Evolutionary conservation across 179 eudicot genomes (phyloP).

Genomic region (Silene vulgaris): DNA sequence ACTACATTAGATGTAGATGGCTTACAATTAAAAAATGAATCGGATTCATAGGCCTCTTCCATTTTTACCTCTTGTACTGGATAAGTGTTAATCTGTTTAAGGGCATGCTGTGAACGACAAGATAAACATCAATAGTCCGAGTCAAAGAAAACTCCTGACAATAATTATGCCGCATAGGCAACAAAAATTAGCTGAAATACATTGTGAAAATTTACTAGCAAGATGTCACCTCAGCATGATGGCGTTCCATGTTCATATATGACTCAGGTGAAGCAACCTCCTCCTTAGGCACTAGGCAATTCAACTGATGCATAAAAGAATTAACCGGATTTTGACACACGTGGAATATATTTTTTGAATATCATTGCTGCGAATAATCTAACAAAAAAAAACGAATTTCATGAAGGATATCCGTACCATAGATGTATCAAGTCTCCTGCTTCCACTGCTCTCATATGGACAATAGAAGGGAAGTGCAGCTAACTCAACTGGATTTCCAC

Average conservation of each 20-base stretch:
- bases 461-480: constrained; percentile 13
- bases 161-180: background rate
- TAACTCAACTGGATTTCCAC: background rate
- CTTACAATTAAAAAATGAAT: constrained; percentile 2
- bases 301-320: constrained; percentile 9
- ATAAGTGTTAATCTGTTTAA: constrained; percentile 10
- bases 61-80: constrained; percentile 10
- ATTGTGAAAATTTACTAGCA: background rate
- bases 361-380: no score
- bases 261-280: constrained; percentile 13
- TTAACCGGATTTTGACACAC: background rate
- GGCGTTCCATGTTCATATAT: constrained; percentile 18
- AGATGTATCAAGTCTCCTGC: background rate
- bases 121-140: background rate
- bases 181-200: background rate
- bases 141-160: background rate
- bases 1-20: constrained; percentile 7
- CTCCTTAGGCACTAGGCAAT: constrained; percentile 14
- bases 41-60: background rate
- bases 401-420: background rate
- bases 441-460: constrained; percentile 13
- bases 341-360: background rate
- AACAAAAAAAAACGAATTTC: background rate
- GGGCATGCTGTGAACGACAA: background rate
- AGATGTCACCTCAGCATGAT: constrained; percentile 15